Conservation (phyloP, 2,329 filamentous ascomycete species). For the Phialocephala subalpina region DNA sequence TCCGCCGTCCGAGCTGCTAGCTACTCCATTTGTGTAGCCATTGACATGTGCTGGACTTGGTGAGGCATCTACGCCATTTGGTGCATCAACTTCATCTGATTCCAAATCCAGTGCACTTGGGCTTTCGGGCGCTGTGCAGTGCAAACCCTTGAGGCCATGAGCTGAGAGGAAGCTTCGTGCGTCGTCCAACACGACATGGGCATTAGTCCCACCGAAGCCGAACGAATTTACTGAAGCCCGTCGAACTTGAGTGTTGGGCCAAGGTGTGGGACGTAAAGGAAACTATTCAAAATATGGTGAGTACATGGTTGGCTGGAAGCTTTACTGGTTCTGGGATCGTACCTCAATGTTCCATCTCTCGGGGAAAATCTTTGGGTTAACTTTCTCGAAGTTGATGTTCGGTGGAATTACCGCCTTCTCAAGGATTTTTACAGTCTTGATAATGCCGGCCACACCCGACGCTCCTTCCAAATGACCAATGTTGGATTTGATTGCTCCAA, state of each 20-base stretch:
- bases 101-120: neutral
- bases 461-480: slow-evolving; percentile 40
- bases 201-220: slow-evolving; percentile 39
- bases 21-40: neutral
- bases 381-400: slow-evolving; percentile 27
- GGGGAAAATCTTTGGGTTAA: slow-evolving; percentile 13
- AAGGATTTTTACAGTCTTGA: slow-evolving; percentile 31
- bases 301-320: neutral
- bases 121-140: neutral
- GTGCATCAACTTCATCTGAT: no score
- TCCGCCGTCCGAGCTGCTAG: neutral
- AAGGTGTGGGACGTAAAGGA: neutral
- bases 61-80: neutral
- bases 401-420: slow-evolving; percentile 46
- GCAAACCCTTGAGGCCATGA: neutral
- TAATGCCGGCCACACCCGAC: slow-evolving; percentile 30
- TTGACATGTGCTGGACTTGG: neutral
- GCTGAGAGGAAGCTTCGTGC: slow-evolving; percentile 31
- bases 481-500: slow-evolving; percentile 39
- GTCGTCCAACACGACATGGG: slow-evolving; percentile 33
- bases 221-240: slow-evolving; percentile 37
- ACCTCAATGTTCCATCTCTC: slow-evolving; percentile 46
- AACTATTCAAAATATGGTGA: slow-evolving; percentile 20
- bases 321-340: slow-evolving; percentile 32
- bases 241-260: neutral